Percentiles rank a stretch among this genome's conserved stretches.
Conservation (phyloP, 2,329 filamentous ascomycete species). For the Chaetomium olivaceum region DNA sequence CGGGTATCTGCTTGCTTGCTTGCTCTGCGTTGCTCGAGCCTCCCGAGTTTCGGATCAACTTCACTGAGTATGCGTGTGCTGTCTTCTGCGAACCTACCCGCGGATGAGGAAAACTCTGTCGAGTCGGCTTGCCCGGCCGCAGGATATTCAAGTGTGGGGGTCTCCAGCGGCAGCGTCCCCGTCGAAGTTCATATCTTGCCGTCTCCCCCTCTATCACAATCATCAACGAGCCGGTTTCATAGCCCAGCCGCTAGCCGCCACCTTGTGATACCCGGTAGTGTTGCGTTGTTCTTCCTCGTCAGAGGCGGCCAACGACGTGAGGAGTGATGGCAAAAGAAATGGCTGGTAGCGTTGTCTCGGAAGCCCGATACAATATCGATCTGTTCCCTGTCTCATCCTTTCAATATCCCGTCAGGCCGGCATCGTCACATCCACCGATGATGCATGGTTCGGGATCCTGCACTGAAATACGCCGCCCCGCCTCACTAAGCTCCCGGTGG, state of each 20-base stretch:
- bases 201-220: not conserved
- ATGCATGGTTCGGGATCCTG: not conserved
- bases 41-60: not conserved
- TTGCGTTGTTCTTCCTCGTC: not conserved
- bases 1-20: slow-evolving; percentile 4
- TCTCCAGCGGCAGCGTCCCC: not conserved
- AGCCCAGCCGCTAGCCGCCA: slow-evolving; percentile 10
- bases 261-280: slow-evolving; percentile 1
- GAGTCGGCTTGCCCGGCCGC: not conserved
- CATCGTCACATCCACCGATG: not conserved
- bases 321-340: not conserved
- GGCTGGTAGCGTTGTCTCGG: slow-evolving; percentile 9
- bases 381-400: not conserved
- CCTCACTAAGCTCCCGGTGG: not conserved
- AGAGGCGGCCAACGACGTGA: not conserved
- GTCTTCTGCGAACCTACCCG: not conserved
- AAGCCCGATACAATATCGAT: not conserved
- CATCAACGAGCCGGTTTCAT: slow-evolving; percentile 8
- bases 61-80: not conserved
- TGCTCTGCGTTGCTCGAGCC: not conserved
- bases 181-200: slow-evolving; percentile 9
- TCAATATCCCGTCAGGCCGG: not conserved
- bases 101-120: not conserved
- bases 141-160: not conserved
- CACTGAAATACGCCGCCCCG: not conserved